Evolutionary conservation across 2,329 filamentous ascomycete species (phyloP), one percentile per base, ranked within the genome.

Genomic region (Zymoseptoria pseudotritici): DNA sequence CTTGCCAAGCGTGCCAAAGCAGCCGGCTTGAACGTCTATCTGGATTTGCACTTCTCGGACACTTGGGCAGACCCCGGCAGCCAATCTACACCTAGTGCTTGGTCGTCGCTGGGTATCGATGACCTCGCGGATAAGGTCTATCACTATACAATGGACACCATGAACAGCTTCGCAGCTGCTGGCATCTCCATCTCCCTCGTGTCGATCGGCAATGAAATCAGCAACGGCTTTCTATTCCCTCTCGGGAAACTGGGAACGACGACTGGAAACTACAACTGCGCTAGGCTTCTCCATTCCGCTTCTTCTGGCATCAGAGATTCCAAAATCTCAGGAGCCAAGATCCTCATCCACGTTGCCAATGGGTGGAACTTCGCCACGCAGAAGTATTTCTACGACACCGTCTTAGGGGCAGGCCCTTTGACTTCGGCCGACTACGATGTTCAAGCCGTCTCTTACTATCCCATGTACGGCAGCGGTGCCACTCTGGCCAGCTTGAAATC

Each of bases 111-210:
- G 29, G 64, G 65, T 29, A 64, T 75, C 57, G 66, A 70, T 54
- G 63, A 69, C 20, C 68, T 75, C n/a, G 63, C 69, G 8, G 61
- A 50, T 10, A 70, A 65, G 20, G 61, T 74, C 2, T 66, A 72
- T 53, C 65, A 66, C 58, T 74, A 73, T 65, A 72, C 73, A 9
- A 54, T 65, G 26, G 63, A 65, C 46, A 70, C 68, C n/a, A 67
- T 78, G 67, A 69, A 78, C 54, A 70, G 73, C 1, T 79, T 78
- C 67, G 67, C 73, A 49, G 63, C 67, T 10, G 73, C 72, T 52
- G 69, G 71, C 8, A 74, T 80, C 50, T 63, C 71, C 20, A 67
- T 77, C 20, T 67, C 66, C 29, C 71, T 78, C 26, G 75, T 80
- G 3, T 75, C 66, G 4, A 68, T 75, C 19, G 73, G 73, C 29